A percentile compares a stretch with the other conserved stretches of the same genome.
phyloP scores from a whole-genome alignment of 2,329 filamentous ascomycete species.

The Colletotrichum euphorbiae region DNA sequence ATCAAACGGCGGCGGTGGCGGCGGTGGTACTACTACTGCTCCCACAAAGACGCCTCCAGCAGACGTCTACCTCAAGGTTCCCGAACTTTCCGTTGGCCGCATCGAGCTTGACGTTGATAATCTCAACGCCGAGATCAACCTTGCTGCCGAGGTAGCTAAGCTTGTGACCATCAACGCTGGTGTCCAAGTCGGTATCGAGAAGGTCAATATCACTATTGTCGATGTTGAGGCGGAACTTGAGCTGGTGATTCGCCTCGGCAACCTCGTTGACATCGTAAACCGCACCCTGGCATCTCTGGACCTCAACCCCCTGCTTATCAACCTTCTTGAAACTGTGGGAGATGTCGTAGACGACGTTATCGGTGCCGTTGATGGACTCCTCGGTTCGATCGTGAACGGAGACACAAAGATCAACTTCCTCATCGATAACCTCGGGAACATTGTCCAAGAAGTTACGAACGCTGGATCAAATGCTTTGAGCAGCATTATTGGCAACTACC shows the following conservation, averaged over 20 bases:
- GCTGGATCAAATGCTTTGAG: conserved; percentile 57
- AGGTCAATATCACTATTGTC: too few species aligned
- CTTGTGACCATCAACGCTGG: too few species aligned
- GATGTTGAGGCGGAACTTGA: too few species aligned
- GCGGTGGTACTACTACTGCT: conserved; percentile 40
- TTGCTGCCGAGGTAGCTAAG: too few species aligned
- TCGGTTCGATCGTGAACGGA: conserved; percentile 69
- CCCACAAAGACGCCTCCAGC: conserved; percentile 55
- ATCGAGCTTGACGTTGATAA: too few species aligned
- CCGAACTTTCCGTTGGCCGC: too few species aligned
- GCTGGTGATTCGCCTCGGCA: conserved; percentile 68
- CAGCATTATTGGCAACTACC: conserved; percentile 68
- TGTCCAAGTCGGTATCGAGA: too few species aligned
- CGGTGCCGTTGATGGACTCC: conserved; percentile 67
- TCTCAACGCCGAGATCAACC: too few species aligned
- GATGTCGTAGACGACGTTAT: conserved; percentile 64
- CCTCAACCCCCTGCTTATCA: too few species aligned
- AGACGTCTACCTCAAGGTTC: conserved; percentile 69
- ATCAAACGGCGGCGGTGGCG: conserved; percentile 42
- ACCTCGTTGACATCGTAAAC: conserved; percentile 71
- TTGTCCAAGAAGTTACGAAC: conserved; percentile 68
- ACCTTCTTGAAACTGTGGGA: conserved; percentile 49
- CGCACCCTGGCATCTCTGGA: conserved; percentile 49
- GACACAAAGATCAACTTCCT: conserved; percentile 65
- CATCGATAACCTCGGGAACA: conserved; percentile 72